A percentile compares a stretch with the other conserved stretches of the same genome.
These are phyloP conservation scores for Ogataea nakhonphanomensis DNA, from an alignment of 805 yeast species.

Conservation along the genomic window DNA sequence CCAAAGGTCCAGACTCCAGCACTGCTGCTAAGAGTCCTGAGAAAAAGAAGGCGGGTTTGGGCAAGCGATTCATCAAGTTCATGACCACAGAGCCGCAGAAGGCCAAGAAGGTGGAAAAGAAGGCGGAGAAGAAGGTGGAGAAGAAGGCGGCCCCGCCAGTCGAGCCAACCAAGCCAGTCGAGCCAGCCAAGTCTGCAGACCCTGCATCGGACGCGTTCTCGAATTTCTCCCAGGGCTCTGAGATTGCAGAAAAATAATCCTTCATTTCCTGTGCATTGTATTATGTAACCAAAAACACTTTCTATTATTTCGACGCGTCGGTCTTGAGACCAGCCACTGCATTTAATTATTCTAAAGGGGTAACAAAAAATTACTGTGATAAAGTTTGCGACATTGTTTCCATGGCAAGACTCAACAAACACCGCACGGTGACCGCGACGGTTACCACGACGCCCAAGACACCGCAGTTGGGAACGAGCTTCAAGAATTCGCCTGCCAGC, in stretches of 20 bases:
- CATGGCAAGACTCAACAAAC: conserved; percentile 27
- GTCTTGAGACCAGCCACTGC: conserved; percentile 14
- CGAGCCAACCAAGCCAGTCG: conserved; percentile 3
- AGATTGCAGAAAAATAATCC: conserved; percentile 14
- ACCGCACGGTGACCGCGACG: conserved; percentile 11
- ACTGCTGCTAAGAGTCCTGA: neutral
- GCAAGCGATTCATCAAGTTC: conserved; percentile 23
- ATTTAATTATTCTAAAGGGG: conserved; percentile 12
- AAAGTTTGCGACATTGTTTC: conserved; percentile 2
- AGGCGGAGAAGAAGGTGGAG: conserved; percentile 9
- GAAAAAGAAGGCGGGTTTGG: conserved; percentile 17
- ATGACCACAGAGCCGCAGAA: conserved; percentile 24
- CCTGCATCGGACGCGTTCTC: conserved; percentile 32
- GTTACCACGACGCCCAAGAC: conserved; percentile 18
- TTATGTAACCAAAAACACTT: conserved; percentile 1
- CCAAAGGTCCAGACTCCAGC: neutral
- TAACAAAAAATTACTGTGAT: conserved; percentile 7
- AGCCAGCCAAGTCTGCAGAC: conserved; percentile 4
- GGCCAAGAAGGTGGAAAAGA: conserved; percentile 13
- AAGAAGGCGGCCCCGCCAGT: conserved; percentile 9
- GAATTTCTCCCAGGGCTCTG: conserved; percentile 46
- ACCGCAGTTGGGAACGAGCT: conserved; percentile 13
- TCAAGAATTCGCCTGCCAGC: conserved; percentile 17
- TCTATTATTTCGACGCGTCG: conserved; percentile 5
- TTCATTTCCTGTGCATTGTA: conserved; percentile 11